Evolutionary conservation across 805 yeast species (phyloP).

Genomic region (Candida andamanensis): DNA sequence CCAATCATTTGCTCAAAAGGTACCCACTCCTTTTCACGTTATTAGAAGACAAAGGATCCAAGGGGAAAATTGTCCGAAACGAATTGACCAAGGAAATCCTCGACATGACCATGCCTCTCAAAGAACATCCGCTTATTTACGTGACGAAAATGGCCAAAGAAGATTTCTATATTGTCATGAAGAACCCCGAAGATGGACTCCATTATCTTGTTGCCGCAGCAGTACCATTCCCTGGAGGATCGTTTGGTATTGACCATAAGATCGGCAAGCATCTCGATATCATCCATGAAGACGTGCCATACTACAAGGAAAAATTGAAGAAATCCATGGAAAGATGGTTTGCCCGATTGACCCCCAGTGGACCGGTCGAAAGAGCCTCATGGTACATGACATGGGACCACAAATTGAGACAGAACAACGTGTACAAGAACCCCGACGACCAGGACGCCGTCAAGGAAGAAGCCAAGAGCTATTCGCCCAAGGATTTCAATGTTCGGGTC

Average conservation of each 20-base stretch:
- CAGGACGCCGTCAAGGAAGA: conserved; percentile 20
- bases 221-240: conserved; percentile 77
- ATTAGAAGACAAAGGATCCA: conserved; percentile 31
- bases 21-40: conserved; percentile 59
- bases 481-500: conserved; percentile 60
- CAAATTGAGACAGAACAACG: conserved; percentile 49
- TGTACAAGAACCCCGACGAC: conserved; percentile 50
- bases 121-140: conserved; percentile 58
- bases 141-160: conserved; percentile 70
- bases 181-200: conserved; percentile 47
- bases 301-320: conserved; percentile 59
- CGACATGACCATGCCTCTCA: conserved; percentile 56
- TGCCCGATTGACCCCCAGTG: conserved; percentile 51
- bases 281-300: conserved; percentile 67
- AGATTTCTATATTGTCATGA: conserved; percentile 62
- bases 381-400: conserved; percentile 77
- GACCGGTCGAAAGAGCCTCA: conserved; percentile 68
- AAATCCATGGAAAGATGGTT: conserved; percentile 74
- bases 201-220: conserved; percentile 71
- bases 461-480: conserved; percentile 34
- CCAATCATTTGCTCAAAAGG: conserved; percentile 53
- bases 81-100: conserved; percentile 58
- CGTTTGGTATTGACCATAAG: conserved; percentile 57
- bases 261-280: conserved; percentile 58
- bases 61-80: conserved; percentile 45